phyloP scores from a whole-genome alignment of 2,329 filamentous ascomycete species.

The Botrytis fragariae region DNA sequence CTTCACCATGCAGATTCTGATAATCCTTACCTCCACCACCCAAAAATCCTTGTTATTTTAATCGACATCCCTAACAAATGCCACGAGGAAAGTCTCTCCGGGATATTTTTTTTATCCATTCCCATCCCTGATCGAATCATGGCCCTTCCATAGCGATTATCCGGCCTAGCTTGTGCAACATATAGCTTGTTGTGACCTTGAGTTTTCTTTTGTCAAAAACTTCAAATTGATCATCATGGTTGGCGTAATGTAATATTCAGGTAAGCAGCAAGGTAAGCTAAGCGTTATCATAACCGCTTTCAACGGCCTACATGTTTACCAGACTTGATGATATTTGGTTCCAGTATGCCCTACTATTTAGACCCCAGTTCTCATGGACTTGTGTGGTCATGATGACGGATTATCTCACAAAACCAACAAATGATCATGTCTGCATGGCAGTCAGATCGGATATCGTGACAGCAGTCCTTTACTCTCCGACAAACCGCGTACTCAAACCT shows the following conservation, averaged over 20 bases:
- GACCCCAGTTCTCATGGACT: background rate
- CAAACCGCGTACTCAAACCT: background rate
- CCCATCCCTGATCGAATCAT: conserved; percentile 14
- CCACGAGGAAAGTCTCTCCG: conserved; percentile 18
- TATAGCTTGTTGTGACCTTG: background rate
- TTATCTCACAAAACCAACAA: conserved; percentile 9
- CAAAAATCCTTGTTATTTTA: conserved; percentile 4
- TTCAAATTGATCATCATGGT: background rate
- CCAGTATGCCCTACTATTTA: background rate
- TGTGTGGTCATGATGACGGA: background rate
- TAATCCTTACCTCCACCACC: conserved; percentile 13
- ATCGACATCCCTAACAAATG: conserved; percentile 17
- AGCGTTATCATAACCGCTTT: conserved; percentile 1
- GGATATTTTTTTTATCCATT: conserved; percentile 10
- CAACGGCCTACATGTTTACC: conserved; percentile 12
- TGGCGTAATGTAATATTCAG: background rate
- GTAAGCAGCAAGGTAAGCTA: background rate
- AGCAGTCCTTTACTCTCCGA: background rate
- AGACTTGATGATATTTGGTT: conserved; percentile 9
- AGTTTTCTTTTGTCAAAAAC: background rate
- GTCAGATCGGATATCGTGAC: conserved; percentile 5
- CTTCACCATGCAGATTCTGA: background rate
- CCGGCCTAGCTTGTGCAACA: conserved; percentile 14
- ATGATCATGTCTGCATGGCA: background rate
- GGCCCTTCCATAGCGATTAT: conserved; percentile 5